These are phyloP conservation scores for Cairneyella variabilis DNA, from an alignment of 495 filamentous ascomycete species.

Conservation along the genomic window DNA sequence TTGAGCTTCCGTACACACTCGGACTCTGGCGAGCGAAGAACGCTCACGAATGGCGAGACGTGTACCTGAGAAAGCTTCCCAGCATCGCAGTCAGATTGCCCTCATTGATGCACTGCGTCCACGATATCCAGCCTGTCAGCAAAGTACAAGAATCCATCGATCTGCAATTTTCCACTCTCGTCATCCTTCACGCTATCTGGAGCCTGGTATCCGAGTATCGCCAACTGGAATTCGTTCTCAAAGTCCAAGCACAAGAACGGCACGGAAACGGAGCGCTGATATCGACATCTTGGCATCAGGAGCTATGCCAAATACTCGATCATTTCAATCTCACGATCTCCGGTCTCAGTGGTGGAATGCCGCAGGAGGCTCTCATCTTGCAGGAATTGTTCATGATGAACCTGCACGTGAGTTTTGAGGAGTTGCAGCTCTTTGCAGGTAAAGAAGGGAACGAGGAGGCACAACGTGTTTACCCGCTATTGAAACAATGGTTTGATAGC, in stretches of 20 bases:
- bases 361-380: conserved; percentile 35
- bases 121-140: neutral
- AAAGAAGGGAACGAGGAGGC: conserved; percentile 61
- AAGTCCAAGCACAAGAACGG: neutral
- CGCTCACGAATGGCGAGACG: conserved; percentile 52
- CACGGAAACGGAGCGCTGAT: neutral
- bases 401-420: conserved; percentile 57
- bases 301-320: conserved; percentile 15
- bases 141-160: conserved; percentile 43
- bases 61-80: conserved; percentile 35
- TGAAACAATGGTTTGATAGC: conserved; percentile 50
- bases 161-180: conserved; percentile 43
- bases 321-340: neutral
- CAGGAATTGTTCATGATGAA: conserved; percentile 52
- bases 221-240: conserved; percentile 32
- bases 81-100: neutral
- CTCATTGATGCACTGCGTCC: conserved; percentile 7
- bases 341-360: neutral
- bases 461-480: conserved; percentile 45
- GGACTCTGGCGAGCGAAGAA: conserved; percentile 52
- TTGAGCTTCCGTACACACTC: conserved; percentile 53
- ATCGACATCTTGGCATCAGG: neutral
- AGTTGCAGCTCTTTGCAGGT: conserved; percentile 60
- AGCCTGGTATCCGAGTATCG: conserved; percentile 55
- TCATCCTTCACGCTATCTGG: conserved; percentile 55